phyloP scores from a whole-genome alignment of 2,329 filamentous ascomycete species.

The Trichoderma sp. region DNA sequence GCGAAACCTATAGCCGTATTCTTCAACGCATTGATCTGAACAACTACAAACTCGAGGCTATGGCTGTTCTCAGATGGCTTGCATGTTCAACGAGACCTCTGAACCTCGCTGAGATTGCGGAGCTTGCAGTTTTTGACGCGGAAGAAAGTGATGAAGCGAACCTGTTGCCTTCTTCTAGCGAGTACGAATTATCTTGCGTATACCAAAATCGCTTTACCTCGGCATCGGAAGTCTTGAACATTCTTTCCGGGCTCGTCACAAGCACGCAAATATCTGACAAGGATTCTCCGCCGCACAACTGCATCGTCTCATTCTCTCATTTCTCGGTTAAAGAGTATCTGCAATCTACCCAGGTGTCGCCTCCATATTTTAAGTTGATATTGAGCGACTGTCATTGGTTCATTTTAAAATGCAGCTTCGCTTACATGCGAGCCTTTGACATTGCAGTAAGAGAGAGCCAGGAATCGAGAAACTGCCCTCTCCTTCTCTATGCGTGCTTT shows the following conservation, averaged over 20 bases:
- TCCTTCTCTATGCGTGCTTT: not conserved
- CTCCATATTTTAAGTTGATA: not conserved
- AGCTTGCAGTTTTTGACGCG: not conserved
- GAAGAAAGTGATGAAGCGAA: not conserved
- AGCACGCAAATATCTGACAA: not conserved
- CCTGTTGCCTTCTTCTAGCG: not conserved
- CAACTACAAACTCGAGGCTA: not conserved
- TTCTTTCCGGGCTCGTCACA: not conserved
- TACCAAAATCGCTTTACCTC: not conserved
- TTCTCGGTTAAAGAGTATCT: not conserved
- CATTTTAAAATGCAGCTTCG: not conserved
- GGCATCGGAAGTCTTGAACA: not conserved
- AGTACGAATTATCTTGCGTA: not conserved
- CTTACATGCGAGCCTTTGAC: not conserved
- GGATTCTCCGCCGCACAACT: not conserved
- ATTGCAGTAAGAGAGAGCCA: not conserved
- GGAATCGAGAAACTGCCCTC: not conserved
- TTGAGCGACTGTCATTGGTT: not conserved
- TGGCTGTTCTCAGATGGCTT: not conserved
- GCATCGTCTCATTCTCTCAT: not conserved
- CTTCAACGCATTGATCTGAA: not conserved
- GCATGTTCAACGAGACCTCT: not conserved
- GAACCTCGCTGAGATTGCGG: not conserved
- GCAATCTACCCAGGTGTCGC: not conserved
- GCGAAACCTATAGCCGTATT: not conserved